phyloP scores from a whole-genome alignment of 2,329 filamentous ascomycete species.

The Neofusicoccum ribis region DNA sequence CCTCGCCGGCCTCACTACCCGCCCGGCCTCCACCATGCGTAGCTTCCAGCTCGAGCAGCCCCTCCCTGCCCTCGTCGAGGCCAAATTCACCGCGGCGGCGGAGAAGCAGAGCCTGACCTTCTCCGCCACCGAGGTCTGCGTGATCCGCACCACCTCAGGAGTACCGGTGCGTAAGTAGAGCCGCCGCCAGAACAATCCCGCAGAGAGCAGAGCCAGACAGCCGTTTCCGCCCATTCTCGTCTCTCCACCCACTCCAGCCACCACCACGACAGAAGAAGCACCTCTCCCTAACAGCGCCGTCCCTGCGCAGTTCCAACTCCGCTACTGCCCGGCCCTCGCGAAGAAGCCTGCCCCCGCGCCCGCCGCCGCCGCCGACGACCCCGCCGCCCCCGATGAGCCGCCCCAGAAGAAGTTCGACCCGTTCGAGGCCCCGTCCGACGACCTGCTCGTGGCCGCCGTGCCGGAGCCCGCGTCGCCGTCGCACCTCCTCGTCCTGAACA shows the following conservation, averaged over 20 bases:
- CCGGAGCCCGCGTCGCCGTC: conserved; percentile 39
- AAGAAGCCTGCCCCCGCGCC: conserved; percentile 56
- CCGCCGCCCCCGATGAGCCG: conserved; percentile 7
- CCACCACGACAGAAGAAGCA: neutral
- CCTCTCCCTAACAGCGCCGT: conserved; percentile 12
- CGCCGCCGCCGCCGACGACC: conserved; percentile 8
- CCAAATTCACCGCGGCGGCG: conserved; percentile 39
- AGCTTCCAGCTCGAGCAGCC: conserved; percentile 33
- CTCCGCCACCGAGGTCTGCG: conserved; percentile 41
- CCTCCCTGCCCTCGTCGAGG: conserved; percentile 38
- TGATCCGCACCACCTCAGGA: conserved; percentile 38
- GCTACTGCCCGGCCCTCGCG: conserved; percentile 68
- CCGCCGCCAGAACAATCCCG: neutral
- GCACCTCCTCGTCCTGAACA: conserved; percentile 71
- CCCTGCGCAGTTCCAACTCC: conserved; percentile 64
- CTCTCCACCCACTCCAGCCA: neutral
- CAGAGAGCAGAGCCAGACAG: conserved; percentile 14
- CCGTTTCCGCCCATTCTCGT: too few species aligned
- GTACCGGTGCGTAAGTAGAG: conserved; percentile 36
- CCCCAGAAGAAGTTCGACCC: conserved; percentile 51
- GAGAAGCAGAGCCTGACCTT: conserved; percentile 38
- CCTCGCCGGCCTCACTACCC: conserved; percentile 12
- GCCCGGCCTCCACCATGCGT: conserved; percentile 28
- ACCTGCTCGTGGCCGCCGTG: conserved; percentile 57
- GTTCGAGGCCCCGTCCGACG: conserved; percentile 61